Evolutionary conservation across 192 early-diverging fungal species (phyloP), one percentile per base, ranked within the genome.

Genomic region (Hyaloraphidium curvatum): DNA sequence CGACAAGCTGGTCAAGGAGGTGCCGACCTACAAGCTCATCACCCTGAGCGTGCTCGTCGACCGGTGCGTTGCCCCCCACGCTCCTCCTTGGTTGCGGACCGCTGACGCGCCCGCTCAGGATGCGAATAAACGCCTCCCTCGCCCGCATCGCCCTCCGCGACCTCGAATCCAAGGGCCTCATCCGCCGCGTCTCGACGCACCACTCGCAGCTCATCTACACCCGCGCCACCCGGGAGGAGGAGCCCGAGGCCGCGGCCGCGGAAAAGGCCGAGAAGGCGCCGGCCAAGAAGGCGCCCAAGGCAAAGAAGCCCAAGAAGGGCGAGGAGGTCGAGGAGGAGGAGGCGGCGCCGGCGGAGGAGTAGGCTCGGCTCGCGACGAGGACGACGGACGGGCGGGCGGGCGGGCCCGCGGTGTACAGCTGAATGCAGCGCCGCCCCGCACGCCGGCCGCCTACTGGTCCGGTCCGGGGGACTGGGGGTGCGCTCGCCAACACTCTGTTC

Each of bases 1-100:
- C 67, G 93, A 95, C 62, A 91, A 89, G 79, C 79, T 99, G 40
- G 84, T 85, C 78, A 99, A 99, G 88, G 95, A 99, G 75, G 93
- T 91, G 14, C 95, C 91, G 59, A 86, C 91, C 66, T 99, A 97
- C 85, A 97, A 95, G 80, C 82, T 99, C 70, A 86, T 99, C 62
- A 89, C 91, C 13, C 91, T 89, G 58, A 92, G 93, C 55, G 86
- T 97, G 54, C 78, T 99, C 54, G 91, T 97, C 55, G 95, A 99
- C 78, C 88, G 95, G n/a, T n/a, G n/a, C n/a, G n/a, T n/a, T n/a
- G n/a, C n/a, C n/a, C n/a, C n/a, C n/a, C n/a, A n/a, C n/a, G n/a
- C n/a, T n/a, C n/a, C n/a, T n/a, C n/a, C n/a, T n/a, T n/a, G n/a
- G n/a, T n/a, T n/a, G n/a, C n/a, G n/a, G n/a, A n/a, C n/a, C n/a